These are phyloP conservation scores for Suillus americanus DNA, from an alignment of 768 basidiomycete genomes.

Conservation along the genomic window DNA sequence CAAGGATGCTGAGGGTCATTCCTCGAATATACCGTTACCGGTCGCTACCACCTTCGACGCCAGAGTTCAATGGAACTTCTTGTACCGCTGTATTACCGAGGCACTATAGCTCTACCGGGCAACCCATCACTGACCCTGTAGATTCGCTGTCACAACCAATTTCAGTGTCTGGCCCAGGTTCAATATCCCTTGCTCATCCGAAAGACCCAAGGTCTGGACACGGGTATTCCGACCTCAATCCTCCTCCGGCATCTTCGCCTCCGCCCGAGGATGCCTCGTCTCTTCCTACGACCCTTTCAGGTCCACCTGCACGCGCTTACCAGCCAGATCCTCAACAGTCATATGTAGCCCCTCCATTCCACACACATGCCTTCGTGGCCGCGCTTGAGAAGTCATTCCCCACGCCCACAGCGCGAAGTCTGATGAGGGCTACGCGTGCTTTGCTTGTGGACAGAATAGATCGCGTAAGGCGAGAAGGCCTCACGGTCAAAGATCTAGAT, in stretches of 20 bases:
- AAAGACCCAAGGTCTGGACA: slow-evolving; percentile 17
- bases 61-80: slow-evolving; percentile 1
- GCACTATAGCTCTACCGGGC: neutral
- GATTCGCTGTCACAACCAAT: slow-evolving; percentile 1
- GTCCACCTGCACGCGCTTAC: slow-evolving; percentile 12
- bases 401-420: slow-evolving; percentile 66
- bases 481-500: slow-evolving; percentile 77
- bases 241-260: slow-evolving; percentile 3
- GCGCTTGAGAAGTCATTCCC: slow-evolving; percentile 76
- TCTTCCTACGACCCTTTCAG: slow-evolving; percentile 15
- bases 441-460: slow-evolving; percentile 76
- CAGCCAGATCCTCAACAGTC: slow-evolving; percentile 18
- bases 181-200: slow-evolving; percentile 15
- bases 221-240: slow-evolving; percentile 6
- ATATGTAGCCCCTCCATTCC: slow-evolving; percentile 73
- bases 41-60: neutral
- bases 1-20: neutral
- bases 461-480: slow-evolving; percentile 66
- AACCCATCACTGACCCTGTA: slow-evolving; percentile 8
- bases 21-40: neutral
- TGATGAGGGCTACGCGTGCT: slow-evolving; percentile 84
- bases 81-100: neutral
- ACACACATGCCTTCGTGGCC: slow-evolving; percentile 76
- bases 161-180: slow-evolving; percentile 6
- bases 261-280: slow-evolving; percentile 1